Percentiles rank a stretch among this genome's conserved stretches.
Conservation (phyloP, 139 green algal species). For the Chlorella sp. region DNA sequence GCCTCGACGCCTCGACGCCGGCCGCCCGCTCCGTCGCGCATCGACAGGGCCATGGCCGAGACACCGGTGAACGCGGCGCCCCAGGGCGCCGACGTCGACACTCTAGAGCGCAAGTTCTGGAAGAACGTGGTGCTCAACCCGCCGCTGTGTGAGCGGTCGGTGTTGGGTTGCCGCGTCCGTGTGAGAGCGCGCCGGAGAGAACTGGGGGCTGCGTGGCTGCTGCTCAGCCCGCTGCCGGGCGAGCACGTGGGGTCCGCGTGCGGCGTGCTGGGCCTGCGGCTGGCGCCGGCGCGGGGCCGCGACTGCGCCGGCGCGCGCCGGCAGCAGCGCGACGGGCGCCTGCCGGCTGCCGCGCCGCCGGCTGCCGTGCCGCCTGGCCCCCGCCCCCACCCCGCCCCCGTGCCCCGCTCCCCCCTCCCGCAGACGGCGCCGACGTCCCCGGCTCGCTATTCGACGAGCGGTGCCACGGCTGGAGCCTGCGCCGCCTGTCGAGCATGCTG, state of each 20-base stretch:
- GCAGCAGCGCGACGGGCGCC: background rate
- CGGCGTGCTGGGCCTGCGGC: background rate
- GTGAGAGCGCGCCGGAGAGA: no score
- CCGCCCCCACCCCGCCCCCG: background rate
- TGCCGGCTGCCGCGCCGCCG: background rate
- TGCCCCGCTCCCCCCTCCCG: background rate
- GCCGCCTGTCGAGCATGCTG: slow-evolving; percentile 69
- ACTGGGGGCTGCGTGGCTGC: no score
- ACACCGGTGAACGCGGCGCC: slow-evolving; percentile 12
- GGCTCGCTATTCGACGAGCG: slow-evolving; percentile 75
- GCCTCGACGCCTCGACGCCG: no score
- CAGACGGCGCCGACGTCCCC: slow-evolving; percentile 64
- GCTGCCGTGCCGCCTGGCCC: no score
- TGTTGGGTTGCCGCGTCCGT: background rate
- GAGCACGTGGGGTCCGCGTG: no score
- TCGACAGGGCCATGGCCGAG: slow-evolving; percentile 23
- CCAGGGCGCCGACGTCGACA: slow-evolving; percentile 26
- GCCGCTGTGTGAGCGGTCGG: slow-evolving; percentile 70
- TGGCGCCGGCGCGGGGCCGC: background rate
- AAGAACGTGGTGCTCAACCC: slow-evolving; percentile 63
- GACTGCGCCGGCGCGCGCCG: background rate
- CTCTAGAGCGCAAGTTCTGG: slow-evolving; percentile 76
- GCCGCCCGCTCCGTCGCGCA: no score
- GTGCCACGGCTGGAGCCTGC: slow-evolving; percentile 71
- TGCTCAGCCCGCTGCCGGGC: no score